Base-by-base conservation (phyloP, 768 basidiomycete species). In the Baorangia bicolor region DNA sequence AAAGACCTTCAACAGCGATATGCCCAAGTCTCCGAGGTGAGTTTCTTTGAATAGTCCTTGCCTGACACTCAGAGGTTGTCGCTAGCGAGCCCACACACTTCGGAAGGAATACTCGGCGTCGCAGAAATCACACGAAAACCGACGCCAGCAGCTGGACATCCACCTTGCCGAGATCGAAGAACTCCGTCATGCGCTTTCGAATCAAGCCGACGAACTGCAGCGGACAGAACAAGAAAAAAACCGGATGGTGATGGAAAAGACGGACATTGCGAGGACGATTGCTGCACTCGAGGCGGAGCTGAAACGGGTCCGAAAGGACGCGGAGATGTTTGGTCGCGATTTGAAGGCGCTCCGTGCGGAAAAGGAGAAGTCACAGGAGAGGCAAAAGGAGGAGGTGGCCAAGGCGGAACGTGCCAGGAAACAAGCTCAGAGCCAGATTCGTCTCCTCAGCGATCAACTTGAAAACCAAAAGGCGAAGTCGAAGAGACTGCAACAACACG, bases 321-420 rank as follows among this genome's bases (percentile, higher is more conserved):
- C 91, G 0, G 87, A 90, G 59, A 79, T 78, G 8, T 88, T 94
- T 64, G 90, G 90, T 18, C 81, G 81, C 18, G 92, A 95, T 69
- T 69, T 96, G 55, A 89, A 85, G 58, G 72, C 77, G 10, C 74
- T 92, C 39, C 78, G 84, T 11, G 67, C 71, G 14, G 86, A 92
- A 73, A 90, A 90, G 64, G 86, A 88, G 60, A 82, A 75, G 43
- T 66, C 82, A 41, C 83, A 84, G 50, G 70, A 73, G 23, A 81
- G 71, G 63, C 79, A 82, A 58, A 80, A 77, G 63, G 81, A 83
- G 5, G 88, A 90, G 53, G 59, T 76, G 18, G 57, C 72, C 55
- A 82, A 74, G 64, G 75, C 79, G n/a, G 84, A 90, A 58, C 76
- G 86, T 35, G 74, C 81, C 38, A 83, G 79, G 71, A 90, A 87